These are phyloP conservation scores for Penicillium psychrofluorescens DNA, from an alignment of 495 filamentous ascomycete species.

Conservation along the genomic window DNA sequence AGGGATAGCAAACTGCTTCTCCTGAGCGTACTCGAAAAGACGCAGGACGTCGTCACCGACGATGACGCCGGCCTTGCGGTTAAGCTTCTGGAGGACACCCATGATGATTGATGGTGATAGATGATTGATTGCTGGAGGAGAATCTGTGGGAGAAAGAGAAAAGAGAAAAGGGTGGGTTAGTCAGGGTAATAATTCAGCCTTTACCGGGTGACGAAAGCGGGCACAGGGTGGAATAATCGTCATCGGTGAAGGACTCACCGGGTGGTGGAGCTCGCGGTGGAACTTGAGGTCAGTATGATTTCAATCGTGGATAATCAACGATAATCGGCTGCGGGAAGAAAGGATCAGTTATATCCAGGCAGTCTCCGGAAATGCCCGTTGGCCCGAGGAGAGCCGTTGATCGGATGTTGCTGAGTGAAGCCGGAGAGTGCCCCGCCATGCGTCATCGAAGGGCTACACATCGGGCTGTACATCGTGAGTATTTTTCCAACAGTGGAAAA, in stretches of 20 bases:
- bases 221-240: constrained; percentile 16
- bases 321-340: neutral
- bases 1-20: constrained; percentile 83
- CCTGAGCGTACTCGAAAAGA: constrained; percentile 79
- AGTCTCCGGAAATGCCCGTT: too few relatives aligned
- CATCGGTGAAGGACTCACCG: constrained; percentile 14
- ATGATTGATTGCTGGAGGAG: too few relatives aligned
- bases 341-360: too few relatives aligned
- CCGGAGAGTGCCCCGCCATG: too few relatives aligned
- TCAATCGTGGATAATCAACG: constrained; percentile 1
- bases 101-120: constrained; percentile 32
- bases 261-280: neutral
- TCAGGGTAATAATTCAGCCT: constrained; percentile 7
- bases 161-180: constrained; percentile 2
- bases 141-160: constrained; percentile 6
- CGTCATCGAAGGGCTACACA: too few relatives aligned
- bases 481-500: too few relatives aligned
- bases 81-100: constrained; percentile 60
- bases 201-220: constrained; percentile 24
- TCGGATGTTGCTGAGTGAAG: too few relatives aligned
- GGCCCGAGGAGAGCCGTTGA: too few relatives aligned
- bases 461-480: too few relatives aligned
- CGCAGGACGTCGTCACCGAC: constrained; percentile 72
- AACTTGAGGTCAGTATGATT: constrained; percentile 22
- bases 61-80: constrained; percentile 78